Conservation (phyloP, 2,329 filamentous ascomycete genomes). For the Gaeumannomyces sp. region DNA sequence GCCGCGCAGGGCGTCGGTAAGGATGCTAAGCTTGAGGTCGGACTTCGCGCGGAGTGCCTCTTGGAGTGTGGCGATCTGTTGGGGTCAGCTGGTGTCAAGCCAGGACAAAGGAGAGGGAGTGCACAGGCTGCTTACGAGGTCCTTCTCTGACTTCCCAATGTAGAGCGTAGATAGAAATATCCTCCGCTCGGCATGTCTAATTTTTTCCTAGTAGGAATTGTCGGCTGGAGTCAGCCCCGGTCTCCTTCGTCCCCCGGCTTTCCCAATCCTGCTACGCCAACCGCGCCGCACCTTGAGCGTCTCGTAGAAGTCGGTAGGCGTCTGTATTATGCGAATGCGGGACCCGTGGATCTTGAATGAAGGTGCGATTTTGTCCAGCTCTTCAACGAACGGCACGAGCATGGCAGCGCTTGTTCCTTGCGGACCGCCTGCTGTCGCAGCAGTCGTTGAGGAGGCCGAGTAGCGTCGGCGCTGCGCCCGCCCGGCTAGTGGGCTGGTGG, state of each 20-base stretch:
- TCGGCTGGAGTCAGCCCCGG: neutral
- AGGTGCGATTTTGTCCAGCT: constrained; percentile 86
- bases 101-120: neutral
- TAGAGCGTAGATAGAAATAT: constrained; percentile 96
- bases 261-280: constrained; percentile 3
- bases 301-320: constrained; percentile 84
- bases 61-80: constrained; percentile 66
- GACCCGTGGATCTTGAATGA: constrained; percentile 80
- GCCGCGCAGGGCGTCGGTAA: constrained; percentile 86
- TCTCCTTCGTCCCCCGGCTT: neutral
- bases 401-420: constrained; percentile 30
- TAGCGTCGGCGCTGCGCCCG: constrained; percentile 32
- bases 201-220: constrained; percentile 57
- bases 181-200: constrained; percentile 67
- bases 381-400: constrained; percentile 52
- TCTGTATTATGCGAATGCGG: constrained; percentile 71
- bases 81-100: neutral
- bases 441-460: constrained; percentile 25
- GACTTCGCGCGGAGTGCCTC: constrained; percentile 70
- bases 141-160: constrained; percentile 87
- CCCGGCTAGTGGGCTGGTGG: constrained; percentile 10
- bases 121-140: constrained; percentile 52
- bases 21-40: constrained; percentile 72
- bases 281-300: constrained; percentile 66
- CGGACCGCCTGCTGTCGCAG: constrained; percentile 18